A percentile compares a stretch with the other conserved stretches of the same genome.
Conservation (phyloP, 345 rosid species). For the Triadica sebifera region DNA sequence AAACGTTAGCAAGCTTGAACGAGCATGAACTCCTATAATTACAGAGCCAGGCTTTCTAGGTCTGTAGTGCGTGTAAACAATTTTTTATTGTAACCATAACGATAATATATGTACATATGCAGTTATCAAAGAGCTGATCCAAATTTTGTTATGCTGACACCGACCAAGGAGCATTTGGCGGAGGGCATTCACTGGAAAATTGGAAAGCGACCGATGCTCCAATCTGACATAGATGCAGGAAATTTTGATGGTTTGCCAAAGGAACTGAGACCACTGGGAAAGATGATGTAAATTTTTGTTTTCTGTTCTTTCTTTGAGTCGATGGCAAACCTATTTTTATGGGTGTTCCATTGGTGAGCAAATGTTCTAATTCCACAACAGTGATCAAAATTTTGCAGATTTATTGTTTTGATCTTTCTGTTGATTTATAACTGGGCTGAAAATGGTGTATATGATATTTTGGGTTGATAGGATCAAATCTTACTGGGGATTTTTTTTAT, state of each 20-base stretch:
- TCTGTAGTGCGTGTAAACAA: background rate
- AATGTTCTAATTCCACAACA: background rate
- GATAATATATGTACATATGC: slow-evolving; percentile 19
- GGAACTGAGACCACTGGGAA: slow-evolving; percentile 68
- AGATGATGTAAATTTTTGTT: slow-evolving; percentile 43
- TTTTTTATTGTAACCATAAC: background rate
- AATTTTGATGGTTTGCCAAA: slow-evolving; percentile 61
- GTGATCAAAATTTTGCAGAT: background rate
- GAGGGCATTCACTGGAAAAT: slow-evolving; percentile 68
- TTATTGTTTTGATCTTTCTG: background rate
- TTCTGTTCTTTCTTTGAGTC: background rate
- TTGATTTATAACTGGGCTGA: background rate
- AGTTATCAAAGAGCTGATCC: slow-evolving; percentile 96
- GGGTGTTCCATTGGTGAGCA: background rate
- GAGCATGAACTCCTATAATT: background rate
- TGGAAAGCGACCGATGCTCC: slow-evolving; percentile 75
- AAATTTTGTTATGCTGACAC: slow-evolving; percentile 82
- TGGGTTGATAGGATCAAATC: background rate
- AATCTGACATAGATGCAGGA: slow-evolving; percentile 63
- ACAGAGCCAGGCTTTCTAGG: background rate
- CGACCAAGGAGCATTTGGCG: slow-evolving; percentile 85
- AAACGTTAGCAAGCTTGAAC: background rate
- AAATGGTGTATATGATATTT: background rate
- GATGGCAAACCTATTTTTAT: background rate
- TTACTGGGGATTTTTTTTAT: too few species aligned